Conservation (phyloP, 495 filamentous ascomycete genomes). For the Penicillium verhagenii region DNA sequence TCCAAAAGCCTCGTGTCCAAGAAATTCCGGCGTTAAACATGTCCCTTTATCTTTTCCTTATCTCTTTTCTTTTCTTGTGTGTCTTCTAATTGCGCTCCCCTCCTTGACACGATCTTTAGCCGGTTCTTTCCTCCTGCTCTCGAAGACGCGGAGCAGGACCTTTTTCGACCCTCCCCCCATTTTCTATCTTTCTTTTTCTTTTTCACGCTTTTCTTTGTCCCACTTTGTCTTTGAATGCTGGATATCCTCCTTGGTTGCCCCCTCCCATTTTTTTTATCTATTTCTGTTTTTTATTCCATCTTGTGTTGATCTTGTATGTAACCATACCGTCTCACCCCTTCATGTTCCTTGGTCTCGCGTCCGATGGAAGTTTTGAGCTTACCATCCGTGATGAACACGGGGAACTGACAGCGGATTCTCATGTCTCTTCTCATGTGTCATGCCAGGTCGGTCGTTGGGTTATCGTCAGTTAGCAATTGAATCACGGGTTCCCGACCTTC, state of each 20-base stretch:
- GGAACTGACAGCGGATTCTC: slow-evolving; percentile 38
- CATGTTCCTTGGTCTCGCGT: slow-evolving; percentile 32
- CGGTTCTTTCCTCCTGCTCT: slow-evolving; percentile 39
- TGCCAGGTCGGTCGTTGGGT: slow-evolving; percentile 42
- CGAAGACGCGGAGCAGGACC: slow-evolving; percentile 41
- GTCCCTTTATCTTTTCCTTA: slow-evolving; percentile 31
- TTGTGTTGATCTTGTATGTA: slow-evolving; percentile 39
- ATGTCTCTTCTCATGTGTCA: slow-evolving; percentile 47
- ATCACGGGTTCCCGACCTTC: slow-evolving; percentile 25
- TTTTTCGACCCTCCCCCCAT: slow-evolving; percentile 12
- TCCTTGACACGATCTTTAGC: slow-evolving; percentile 46
- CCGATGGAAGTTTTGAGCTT: slow-evolving; percentile 28
- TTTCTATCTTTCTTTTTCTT: slow-evolving; percentile 13
- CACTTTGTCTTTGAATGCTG: slow-evolving; percentile 35
- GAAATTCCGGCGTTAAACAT: slow-evolving; percentile 48
- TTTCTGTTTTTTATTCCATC: slow-evolving; percentile 12
- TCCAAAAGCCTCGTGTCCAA: slow-evolving; percentile 31
- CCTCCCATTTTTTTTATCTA: slow-evolving; percentile 9
- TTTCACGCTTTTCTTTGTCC: slow-evolving; percentile 14
- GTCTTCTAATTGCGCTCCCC: slow-evolving; percentile 27
- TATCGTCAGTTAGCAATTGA: slow-evolving; percentile 38
- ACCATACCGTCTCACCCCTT: slow-evolving; percentile 36
- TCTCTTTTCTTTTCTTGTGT: slow-evolving; percentile 18
- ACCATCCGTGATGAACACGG: slow-evolving; percentile 29
- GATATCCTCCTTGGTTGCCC: slow-evolving; percentile 42